Percentiles rank a stretch among this genome's conserved stretches.
Conservation (phyloP, 129 eudicot genomes). For the Flaveria ramosissima region DNA sequence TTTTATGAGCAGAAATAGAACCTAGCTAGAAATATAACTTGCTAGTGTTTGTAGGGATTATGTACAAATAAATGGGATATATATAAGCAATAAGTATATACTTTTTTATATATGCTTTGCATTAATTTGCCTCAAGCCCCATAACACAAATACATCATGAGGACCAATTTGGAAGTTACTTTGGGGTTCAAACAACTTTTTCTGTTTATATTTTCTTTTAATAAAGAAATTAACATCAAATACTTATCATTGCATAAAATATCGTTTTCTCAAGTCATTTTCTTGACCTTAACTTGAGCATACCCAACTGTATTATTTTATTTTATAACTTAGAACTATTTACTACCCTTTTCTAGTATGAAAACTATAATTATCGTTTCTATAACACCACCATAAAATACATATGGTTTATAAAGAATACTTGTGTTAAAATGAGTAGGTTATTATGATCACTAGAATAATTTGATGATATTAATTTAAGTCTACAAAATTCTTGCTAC, state of each 20-base stretch:
- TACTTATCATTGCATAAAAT: constrained; percentile 17
- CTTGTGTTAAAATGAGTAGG: too few species aligned
- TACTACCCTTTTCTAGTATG: too few species aligned
- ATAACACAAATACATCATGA: constrained; percentile 24
- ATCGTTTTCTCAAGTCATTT: constrained; percentile 17
- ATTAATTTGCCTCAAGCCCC: constrained; percentile 20
- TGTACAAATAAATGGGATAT: constrained; percentile 28
- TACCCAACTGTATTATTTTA: constrained; percentile 5
- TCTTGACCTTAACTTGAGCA: constrained; percentile 17
- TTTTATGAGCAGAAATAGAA: not conserved
- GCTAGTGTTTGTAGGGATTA: not conserved
- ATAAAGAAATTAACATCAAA: constrained; percentile 14
- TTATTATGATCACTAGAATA: too few species aligned
- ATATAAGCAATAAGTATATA: constrained; percentile 18
- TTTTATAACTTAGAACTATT: not conserved
- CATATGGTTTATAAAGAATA: too few species aligned
- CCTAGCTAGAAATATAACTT: constrained; percentile 7
- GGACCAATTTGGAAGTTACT: constrained; percentile 23
- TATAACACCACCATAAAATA: too few species aligned
- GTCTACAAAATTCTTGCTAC: too few species aligned
- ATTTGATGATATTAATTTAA: too few species aligned
- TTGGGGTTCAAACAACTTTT: constrained; percentile 17
- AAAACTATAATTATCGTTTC: too few species aligned
- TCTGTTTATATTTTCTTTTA: constrained; percentile 24
- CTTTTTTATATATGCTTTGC: not conserved